Evolutionary conservation across 176 grass and related monocot species (phyloP), one percentile per base, ranked within the genome.

Genomic region (Rhynchospora breviuscula): DNA sequence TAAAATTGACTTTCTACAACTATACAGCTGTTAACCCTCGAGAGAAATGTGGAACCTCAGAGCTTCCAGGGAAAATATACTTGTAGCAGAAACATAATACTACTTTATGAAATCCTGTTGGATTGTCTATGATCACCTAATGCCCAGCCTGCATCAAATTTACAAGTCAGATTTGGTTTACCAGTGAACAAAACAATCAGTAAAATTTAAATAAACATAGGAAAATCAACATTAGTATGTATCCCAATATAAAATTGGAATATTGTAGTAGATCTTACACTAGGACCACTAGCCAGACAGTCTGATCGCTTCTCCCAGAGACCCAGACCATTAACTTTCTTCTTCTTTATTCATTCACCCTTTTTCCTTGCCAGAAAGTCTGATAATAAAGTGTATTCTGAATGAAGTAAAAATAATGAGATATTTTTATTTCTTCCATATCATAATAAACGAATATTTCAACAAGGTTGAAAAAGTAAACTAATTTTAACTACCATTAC

Each of bases 51-150:
- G 51, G 31, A 53, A 46, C 3, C 4, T 81, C 83, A 11, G 10
- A 33, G 29, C 25, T 59, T 65, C 64, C 59, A 9, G 66, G 25
- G 25, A n/a, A 76, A 22, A 83, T 51, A 59, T 85, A 78, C 56
- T 75, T 89, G 7, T 85, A 48, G 35, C 59, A 86, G 10, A 79
- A 84, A 62, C 86, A 67, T 10, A 82, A 29, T n/a, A 89, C 84
- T 13, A 84, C 87, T 47, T 23, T 63, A 45, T 89, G 87, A 64
- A 89, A 89, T 61, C 79, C 79, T 48, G 66, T 47, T 9, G 87
- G 84, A 57, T 89, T 89, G 52, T 89, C 87, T 14, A 89, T 86
- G 59, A 89, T 86, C 13, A 89, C 84, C 66, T 86, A 89, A 77
- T 89, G 87, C 14, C 87, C 87, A 65, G 43, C 84, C 87, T 89